Base-by-base conservation (phyloP, 257 asterid genomes). In the Henckelia pumila region DNA sequence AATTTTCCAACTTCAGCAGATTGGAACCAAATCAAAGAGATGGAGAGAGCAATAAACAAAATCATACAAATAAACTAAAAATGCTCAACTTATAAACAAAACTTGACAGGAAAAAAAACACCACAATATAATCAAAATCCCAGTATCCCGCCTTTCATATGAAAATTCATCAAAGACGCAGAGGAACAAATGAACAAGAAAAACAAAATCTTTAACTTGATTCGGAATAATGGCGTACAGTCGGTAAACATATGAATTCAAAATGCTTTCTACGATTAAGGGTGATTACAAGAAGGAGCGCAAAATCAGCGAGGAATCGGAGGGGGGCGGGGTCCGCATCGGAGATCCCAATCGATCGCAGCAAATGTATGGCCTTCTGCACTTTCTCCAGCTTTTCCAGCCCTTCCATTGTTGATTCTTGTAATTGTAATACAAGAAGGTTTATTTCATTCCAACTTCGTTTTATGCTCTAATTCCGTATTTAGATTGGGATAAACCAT, bases 261-360 rank as follows among this genome's bases (percentile, higher is more conserved):
- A 53, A 53, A 26, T 22, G 60, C 3, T 33, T 23, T 1, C 22
- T 29, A 16, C 8, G 47, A 64, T 35, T 13, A 73, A 6, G 52
- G 64, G 47, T 13, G 63, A 26, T 56, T 79, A 89, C 97, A 85
- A 94, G 66, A 56, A 93, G 76, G 64, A 63, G 81, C 66, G 83
- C 73, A 68, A 88, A 81, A 61, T 85, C 75, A 2, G 92, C 96
- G 61, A 90, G 95, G 78, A 91, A 86, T 76, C 88, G 83, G 56
- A 78, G 75, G 75, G 91, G 77, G 56, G 64, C 47, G 75, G 89
- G 80, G 67, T 80, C 67, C 55, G 76, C 63, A 37, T 76, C 77
- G 77, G 83, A 76, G 71, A 91, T 72, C 32, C 87, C 86, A 21
- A 49, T 73, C 0, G 95, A 85, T 44, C 66, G 88, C 80, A 94